These are phyloP conservation scores for Pseudocercospora fuligena DNA, from an alignment of 2,329 filamentous ascomycete species.

Conservation along the genomic window DNA sequence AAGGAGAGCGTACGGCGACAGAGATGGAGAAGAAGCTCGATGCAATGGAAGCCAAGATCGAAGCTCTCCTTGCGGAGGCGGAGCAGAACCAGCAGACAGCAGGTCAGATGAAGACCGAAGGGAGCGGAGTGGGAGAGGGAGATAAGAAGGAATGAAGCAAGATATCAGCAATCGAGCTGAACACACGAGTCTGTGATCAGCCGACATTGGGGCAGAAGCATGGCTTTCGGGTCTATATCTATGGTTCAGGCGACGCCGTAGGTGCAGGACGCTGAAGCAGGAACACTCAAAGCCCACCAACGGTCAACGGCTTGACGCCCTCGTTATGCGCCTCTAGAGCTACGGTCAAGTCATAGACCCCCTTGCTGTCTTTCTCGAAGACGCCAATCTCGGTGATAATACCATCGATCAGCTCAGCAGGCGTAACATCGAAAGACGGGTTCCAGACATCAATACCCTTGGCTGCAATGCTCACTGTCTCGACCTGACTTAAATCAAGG, in stretches of 20 bases:
- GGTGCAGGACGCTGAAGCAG: not conserved
- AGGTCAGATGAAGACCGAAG: constrained; percentile 32
- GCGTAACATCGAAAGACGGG: constrained; percentile 94
- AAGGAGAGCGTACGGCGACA: constrained; percentile 61
- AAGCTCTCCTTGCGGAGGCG: constrained; percentile 56
- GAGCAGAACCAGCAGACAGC: constrained; percentile 47
- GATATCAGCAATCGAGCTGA: not conserved
- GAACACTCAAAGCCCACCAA: constrained; percentile 35
- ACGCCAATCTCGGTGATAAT: constrained; percentile 92
- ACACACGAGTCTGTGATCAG: not conserved
- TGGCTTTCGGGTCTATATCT: constrained; percentile 3
- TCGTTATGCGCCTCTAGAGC: constrained; percentile 42
- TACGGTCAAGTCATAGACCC: constrained; percentile 62
- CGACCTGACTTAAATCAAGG: constrained; percentile 67
- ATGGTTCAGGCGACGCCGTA: not conserved
- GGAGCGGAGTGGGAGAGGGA: constrained; percentile 5
- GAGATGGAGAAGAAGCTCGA: constrained; percentile 61
- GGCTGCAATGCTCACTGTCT: constrained; percentile 78
- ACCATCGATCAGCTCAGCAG: constrained; percentile 84
- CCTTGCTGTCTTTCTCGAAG: constrained; percentile 74
- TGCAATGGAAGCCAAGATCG: constrained; percentile 60
- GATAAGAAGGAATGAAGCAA: constrained; percentile 6
- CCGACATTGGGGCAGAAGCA: not conserved
- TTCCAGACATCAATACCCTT: constrained; percentile 88
- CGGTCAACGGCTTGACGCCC: constrained; percentile 40